Percentiles rank a stretch among this genome's conserved stretches.
phyloP scores from a whole-genome alignment of 805 yeast genomes.

The Kluyveromyces aestuarii region DNA sequence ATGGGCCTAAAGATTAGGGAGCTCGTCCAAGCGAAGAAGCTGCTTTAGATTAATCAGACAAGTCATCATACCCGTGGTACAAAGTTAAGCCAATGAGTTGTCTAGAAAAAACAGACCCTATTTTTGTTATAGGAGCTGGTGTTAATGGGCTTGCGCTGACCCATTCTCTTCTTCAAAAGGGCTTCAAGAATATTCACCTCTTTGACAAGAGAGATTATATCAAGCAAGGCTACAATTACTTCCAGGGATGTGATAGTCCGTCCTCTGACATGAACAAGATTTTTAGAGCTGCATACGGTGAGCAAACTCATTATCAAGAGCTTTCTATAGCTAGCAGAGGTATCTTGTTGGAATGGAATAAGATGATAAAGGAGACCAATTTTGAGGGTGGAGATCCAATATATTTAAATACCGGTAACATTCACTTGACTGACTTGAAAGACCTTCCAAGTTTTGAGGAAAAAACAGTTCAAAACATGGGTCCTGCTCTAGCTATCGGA shows the following conservation, averaged over 20 bases:
- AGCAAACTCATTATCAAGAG: conserved; percentile 28
- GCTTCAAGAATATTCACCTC: too few species aligned
- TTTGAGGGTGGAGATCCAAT: conserved; percentile 20
- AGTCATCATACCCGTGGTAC: too few species aligned
- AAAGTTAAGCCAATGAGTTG: too few species aligned
- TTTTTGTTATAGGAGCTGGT: too few species aligned
- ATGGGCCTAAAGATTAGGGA: too few species aligned
- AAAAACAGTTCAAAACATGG: conserved; percentile 14
- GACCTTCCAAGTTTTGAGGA: conserved; percentile 17
- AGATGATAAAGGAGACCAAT: conserved; percentile 13
- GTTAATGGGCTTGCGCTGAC: too few species aligned
- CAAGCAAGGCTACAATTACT: conserved; percentile 21
- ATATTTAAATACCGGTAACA: conserved; percentile 19
- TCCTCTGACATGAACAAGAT: conserved; percentile 34
- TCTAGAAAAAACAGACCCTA: too few species aligned
- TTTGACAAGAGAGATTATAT: conserved; percentile 29
- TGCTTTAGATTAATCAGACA: too few species aligned
- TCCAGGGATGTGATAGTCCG: conserved; percentile 34
- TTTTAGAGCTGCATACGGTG: conserved; percentile 32
- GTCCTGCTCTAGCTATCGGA: conserved; percentile 9
- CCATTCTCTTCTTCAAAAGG: too few species aligned
- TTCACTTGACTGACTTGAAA: conserved; percentile 15
- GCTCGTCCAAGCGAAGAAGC: too few species aligned
- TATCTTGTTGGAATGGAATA: conserved; percentile 18
- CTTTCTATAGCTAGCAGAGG: conserved; percentile 16